Evolutionary conservation across 495 filamentous ascomycete species (phyloP), one percentile per base, ranked within the genome.

Genomic region (Endocarpon pusillum): DNA sequence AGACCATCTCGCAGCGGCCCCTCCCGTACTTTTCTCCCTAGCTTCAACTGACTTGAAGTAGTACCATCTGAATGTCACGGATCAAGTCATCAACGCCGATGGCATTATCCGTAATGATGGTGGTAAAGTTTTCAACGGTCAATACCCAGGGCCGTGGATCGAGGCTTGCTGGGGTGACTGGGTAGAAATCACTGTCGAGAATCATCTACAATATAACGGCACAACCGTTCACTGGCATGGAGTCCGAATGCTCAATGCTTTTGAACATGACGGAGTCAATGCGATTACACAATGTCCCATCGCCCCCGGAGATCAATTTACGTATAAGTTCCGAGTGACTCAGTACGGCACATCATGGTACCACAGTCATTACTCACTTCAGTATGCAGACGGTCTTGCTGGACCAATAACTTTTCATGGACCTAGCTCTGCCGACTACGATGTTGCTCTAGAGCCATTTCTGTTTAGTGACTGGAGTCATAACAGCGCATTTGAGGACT

Each of bases 291-390:
- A 55, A 35, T 55, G 53, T 37, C 45, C 51, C 1, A 43, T 52
- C 31, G 38, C 51, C 1, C 51, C 52, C 3, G 49, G 46, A 0
- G 32, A 44, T 0, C 26, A 37, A 0, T 41, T 51, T 19, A 71
- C 64, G 0, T 75, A 77, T 42, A 59, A 42, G 18, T 74, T 65
- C 34, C 47, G 52, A 17, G 65, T 57, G 0, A 55, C 45, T 1
- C 64, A 51, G 43, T 76, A 78, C 40, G 75, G 73, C 1, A 64
- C 63, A 0, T 55, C 62, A 4, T 78, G 70, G 71, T 78, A 75
- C 35, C 74, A 77, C 42, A 61, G 54, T 19, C 74, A 78, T 43
- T 72, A 65, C 41, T 58, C 56, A 8, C 47, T 64, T 11, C 72
- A 78, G 40, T 61, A 42, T 3, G 23, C 53, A 46, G 46, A 55